A percentile compares a stretch with the other conserved stretches of the same genome.
phyloP scores from a whole-genome alignment of 75 land plant genomes.

The Sequoiadendron giganteum region DNA sequence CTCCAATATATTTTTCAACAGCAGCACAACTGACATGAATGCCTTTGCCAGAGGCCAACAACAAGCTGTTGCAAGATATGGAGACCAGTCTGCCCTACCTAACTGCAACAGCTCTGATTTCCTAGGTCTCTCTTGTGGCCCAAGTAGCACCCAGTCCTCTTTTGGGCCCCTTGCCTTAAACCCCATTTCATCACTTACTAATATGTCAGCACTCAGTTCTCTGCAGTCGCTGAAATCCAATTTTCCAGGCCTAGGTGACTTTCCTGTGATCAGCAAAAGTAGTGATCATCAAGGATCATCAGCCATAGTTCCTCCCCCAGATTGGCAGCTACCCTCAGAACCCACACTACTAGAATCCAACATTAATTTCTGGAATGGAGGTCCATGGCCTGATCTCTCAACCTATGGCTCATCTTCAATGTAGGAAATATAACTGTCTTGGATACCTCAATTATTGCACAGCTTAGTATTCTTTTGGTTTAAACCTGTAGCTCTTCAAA shows the following conservation, averaged over 20 bases:
- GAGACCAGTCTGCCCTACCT: not conserved
- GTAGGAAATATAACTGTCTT: not conserved
- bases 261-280: not conserved
- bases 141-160: not conserved
- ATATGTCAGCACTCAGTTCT: not conserved
- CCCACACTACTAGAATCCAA: not conserved
- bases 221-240: not conserved
- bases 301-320: constrained; percentile 4
- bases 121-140: constrained; percentile 10
- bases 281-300: not conserved
- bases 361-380: not conserved
- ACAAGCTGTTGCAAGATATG: constrained; percentile 2
- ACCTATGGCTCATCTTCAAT: constrained; percentile 10
- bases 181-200: constrained; percentile 4
- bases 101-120: constrained; percentile 6
- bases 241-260: not conserved
- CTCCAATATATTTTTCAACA: not conserved
- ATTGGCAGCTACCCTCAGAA: constrained; percentile 11
- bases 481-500: not conserved
- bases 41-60: constrained; percentile 7
- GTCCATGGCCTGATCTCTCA: constrained; percentile 7
- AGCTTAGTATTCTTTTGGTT: not conserved
- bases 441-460: too few species aligned
- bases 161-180: not conserved
- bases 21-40: not conserved